Conservation (phyloP, 73 alveolate genomes). For the Paramecium sonneborni region DNA sequence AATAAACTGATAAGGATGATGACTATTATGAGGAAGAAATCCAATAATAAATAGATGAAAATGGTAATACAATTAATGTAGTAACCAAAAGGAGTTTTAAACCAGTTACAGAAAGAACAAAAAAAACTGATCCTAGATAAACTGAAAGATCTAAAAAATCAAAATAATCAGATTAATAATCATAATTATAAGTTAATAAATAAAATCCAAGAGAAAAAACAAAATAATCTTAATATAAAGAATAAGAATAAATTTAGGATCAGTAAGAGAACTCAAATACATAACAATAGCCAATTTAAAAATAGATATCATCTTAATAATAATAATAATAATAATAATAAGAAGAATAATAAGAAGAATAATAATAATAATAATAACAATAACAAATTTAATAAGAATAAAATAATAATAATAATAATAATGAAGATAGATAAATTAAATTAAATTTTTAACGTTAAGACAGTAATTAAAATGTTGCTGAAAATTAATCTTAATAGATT, state of each 20-base stretch:
- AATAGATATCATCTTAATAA: not conserved
- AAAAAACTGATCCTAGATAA: not conserved
- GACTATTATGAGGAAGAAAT: not conserved
- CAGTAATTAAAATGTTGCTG: constrained; percentile 13
- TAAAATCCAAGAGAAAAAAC: not conserved
- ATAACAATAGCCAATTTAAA: not conserved
- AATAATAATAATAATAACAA: not conserved
- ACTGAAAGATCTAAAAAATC: constrained; percentile 1
- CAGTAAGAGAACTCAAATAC: not conserved
- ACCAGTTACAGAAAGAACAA: not conserved
- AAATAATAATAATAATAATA: not conserved
- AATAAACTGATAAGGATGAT: not conserved
- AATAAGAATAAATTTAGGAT: not conserved
- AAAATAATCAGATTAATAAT: not conserved
- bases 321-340: not conserved
- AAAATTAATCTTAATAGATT: not conserved
- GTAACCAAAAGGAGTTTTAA: not conserved
- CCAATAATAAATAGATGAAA: not conserved
- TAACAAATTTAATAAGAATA: not conserved
- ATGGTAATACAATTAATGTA: not conserved
- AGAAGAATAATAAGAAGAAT: not conserved
- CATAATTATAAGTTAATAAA: not conserved
- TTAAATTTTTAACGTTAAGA: not conserved
- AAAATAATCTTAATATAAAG: not conserved
- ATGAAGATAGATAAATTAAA: constrained; percentile 19